A percentile compares a stretch with the other conserved stretches of the same genome.
These are phyloP conservation scores for Salvia hispanica DNA, from an alignment of 257 asterid species.

Conservation along the genomic window DNA sequence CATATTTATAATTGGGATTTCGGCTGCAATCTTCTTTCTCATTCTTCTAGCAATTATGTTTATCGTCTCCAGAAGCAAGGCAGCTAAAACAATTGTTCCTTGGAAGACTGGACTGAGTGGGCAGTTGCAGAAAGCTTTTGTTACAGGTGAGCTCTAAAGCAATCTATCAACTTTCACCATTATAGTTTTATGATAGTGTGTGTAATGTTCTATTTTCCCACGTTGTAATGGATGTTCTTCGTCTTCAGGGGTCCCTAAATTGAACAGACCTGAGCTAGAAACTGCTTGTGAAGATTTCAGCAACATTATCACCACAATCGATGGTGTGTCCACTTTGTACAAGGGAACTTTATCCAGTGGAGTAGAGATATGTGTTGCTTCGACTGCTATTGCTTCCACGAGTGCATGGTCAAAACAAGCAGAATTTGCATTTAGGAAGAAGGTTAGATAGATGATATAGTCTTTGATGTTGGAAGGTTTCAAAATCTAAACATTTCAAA, in stretches of 20 bases:
- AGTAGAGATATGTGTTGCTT: slow-evolving; percentile 86
- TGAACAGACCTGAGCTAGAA: slow-evolving; percentile 81
- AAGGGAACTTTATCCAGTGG: slow-evolving; percentile 96
- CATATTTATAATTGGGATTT: slow-evolving; percentile 54
- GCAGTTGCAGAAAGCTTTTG: slow-evolving; percentile 89
- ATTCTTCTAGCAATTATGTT: slow-evolving; percentile 43
- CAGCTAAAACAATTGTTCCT: slow-evolving; percentile 68
- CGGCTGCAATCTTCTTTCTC: slow-evolving; percentile 45
- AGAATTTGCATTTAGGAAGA: slow-evolving; percentile 70
- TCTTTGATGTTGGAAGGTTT: background rate
- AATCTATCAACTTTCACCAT: slow-evolving; percentile 8
- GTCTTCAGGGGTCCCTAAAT: slow-evolving; percentile 86
- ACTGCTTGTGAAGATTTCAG: slow-evolving; percentile 96
- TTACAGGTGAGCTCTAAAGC: slow-evolving; percentile 59
- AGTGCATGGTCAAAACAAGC: slow-evolving; percentile 77
- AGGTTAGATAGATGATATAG: slow-evolving; percentile 49
- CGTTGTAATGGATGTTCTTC: background rate
- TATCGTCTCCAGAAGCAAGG: slow-evolving; percentile 56
- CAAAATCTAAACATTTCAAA: background rate
- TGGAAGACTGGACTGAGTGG: slow-evolving; percentile 96
- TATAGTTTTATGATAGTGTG: no score
- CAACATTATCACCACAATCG: slow-evolving; percentile 57
- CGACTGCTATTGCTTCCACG: slow-evolving; percentile 57
- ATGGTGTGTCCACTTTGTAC: slow-evolving; percentile 60
- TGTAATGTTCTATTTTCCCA: background rate